A percentile compares a stretch with the other conserved stretches of the same genome.
These are phyloP conservation scores for Claviceps purpurea DNA, from an alignment of 2,329 filamentous ascomycete species.

Conservation along the genomic window DNA sequence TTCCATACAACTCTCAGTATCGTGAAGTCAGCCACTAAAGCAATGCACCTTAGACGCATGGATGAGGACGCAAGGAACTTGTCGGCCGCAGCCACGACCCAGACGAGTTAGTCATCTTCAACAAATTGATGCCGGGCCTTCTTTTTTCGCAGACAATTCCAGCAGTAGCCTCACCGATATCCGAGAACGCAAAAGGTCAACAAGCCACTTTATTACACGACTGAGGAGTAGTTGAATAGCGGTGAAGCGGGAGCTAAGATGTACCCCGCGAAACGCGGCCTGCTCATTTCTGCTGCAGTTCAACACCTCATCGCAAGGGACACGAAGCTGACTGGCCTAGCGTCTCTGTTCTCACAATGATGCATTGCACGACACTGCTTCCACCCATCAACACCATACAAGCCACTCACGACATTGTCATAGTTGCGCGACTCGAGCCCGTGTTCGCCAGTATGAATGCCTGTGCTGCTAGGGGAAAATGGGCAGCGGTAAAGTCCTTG, in stretches of 20 bases:
- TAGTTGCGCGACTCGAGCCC: no score
- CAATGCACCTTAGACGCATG: not conserved
- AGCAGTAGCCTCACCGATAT: not conserved
- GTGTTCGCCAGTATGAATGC: not conserved
- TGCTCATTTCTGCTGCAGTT: not conserved
- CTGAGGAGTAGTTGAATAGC: not conserved
- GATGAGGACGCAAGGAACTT: not conserved
- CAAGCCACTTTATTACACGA: not conserved
- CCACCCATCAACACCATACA: no score
- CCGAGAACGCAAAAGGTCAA: no score
- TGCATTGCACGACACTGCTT: no score
- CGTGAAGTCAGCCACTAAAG: not conserved
- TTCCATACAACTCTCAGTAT: not conserved
- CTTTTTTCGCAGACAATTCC: not conserved
- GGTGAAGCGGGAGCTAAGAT: not conserved
- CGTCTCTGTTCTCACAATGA: no score
- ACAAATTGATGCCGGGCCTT: not conserved
- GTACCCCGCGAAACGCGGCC: not conserved
- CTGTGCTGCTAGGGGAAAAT: not conserved
- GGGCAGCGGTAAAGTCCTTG: not conserved
- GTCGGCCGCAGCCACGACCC: not conserved
- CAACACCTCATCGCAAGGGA: no score
- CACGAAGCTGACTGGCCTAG: no score
- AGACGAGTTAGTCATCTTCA: not conserved
- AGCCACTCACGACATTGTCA: not conserved